Evolutionary conservation across 1,284 basidiomycete genomes (phyloP).

Genomic region (Puccinia hordei): DNA sequence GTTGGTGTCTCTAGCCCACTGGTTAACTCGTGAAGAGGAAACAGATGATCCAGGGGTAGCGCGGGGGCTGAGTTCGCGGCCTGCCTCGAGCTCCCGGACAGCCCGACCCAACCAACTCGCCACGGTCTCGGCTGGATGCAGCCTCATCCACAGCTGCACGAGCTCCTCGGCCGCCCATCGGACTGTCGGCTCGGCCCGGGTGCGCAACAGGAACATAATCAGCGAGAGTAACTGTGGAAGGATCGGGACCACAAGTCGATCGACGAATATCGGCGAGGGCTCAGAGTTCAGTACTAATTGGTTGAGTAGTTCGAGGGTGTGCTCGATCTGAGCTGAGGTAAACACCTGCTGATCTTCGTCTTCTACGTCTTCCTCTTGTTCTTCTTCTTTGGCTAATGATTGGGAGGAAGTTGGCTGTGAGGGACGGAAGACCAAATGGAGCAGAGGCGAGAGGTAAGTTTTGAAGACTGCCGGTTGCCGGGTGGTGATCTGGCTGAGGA

Average conservation of each 20-base stretch:
- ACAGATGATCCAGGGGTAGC: background rate
- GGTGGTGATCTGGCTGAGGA: constrained; percentile 24
- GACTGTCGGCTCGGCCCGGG: constrained; percentile 11
- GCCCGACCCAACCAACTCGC: background rate
- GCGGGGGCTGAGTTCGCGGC: constrained; percentile 17
- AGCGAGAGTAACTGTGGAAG: constrained; percentile 32
- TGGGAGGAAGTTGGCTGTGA: background rate
- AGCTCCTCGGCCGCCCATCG: constrained; percentile 6
- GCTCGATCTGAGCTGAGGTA: constrained; percentile 3
- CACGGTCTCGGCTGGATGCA: constrained; percentile 15
- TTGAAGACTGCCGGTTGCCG: constrained; percentile 14
- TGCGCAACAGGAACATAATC: background rate
- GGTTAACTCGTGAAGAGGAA: background rate
- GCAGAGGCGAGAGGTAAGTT: constrained; percentile 6
- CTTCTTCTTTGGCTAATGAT: background rate
- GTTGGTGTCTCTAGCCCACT: constrained; percentile 29
- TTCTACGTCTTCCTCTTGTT: no score
- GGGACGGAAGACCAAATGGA: constrained; percentile 32
- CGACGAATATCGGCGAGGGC: constrained; percentile 32
- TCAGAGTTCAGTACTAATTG: constrained; percentile 40
- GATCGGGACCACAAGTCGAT: constrained; percentile 27
- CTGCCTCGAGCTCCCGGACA: constrained; percentile 38
- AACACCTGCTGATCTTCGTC: background rate
- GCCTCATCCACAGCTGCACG: constrained; percentile 15
- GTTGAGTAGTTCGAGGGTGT: constrained; percentile 18